phyloP scores from a whole-genome alignment of 1,139 yeast species.

The Arxiozyma slooffiae region DNA sequence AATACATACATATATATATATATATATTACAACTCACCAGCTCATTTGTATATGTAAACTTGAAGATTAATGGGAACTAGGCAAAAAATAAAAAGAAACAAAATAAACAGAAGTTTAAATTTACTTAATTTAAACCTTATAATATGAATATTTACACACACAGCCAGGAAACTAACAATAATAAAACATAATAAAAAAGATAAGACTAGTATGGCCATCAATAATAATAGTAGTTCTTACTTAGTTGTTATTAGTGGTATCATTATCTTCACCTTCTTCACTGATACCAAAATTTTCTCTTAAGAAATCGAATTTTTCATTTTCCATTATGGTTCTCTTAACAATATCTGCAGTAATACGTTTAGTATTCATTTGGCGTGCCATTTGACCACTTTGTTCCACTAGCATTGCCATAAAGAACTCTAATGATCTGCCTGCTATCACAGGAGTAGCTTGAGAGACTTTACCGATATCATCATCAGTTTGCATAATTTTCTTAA shows the following conservation, averaged over 20 bases:
- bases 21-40: background rate
- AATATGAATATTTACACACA: background rate
- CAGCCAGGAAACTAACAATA: background rate
- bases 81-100: background rate
- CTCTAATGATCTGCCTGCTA: conserved; percentile 90
- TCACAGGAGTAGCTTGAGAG: conserved; percentile 96
- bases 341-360: conserved; percentile 78
- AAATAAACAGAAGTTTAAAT: too few species aligned
- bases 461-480: conserved; percentile 98
- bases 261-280: background rate
- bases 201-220: too few species aligned
- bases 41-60: background rate
- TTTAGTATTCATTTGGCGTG: conserved; percentile 64
- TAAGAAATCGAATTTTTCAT: conserved; percentile 87
- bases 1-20: too few species aligned
- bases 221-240: background rate
- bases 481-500: conserved; percentile 92
- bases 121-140: background rate
- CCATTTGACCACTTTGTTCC: conserved; percentile 72
- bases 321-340: conserved; percentile 70
- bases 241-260: background rate
- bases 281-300: conserved; percentile 39
- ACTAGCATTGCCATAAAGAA: conserved; percentile 84
- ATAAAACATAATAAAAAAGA: background rate
- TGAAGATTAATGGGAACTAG: background rate